phyloP scores from a whole-genome alignment of 2,329 filamentous ascomycete genomes.

The Nothophoma quercina region DNA sequence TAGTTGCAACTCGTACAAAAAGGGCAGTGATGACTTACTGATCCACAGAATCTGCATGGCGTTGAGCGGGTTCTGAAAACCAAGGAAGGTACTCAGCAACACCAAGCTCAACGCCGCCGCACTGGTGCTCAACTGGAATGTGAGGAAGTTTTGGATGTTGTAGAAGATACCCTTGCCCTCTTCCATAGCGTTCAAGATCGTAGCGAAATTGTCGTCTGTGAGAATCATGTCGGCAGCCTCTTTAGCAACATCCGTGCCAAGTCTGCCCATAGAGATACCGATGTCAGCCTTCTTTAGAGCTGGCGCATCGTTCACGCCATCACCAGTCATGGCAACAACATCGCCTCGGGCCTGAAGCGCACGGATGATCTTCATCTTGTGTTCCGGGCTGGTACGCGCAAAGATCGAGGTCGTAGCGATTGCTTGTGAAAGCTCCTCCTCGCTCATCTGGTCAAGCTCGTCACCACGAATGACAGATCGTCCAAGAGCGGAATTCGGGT shows the following conservation, averaged over 20 bases:
- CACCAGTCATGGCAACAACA: slow-evolving; percentile 98
- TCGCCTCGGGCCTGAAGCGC: slow-evolving; percentile 92
- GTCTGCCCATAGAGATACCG: slow-evolving; percentile 93
- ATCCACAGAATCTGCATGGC: slow-evolving; percentile 99
- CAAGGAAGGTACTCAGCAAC: slow-evolving; percentile 88
- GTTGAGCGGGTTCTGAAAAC: slow-evolving; percentile 94
- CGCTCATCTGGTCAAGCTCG: slow-evolving; percentile 91
- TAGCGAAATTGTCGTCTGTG: slow-evolving; percentile 88
- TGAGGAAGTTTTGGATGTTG: slow-evolving; percentile 99
- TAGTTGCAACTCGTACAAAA: neutral
- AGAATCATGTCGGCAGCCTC: slow-evolving; percentile 94
- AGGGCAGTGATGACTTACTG: slow-evolving; percentile 67
- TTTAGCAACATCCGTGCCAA: slow-evolving; percentile 97
- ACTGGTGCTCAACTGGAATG: slow-evolving; percentile 96
- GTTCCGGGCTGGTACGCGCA: slow-evolving; percentile 93
- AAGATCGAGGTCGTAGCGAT: slow-evolving; percentile 93
- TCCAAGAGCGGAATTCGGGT: slow-evolving; percentile 64
- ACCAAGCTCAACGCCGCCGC: slow-evolving; percentile 92
- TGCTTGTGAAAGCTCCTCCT: slow-evolving; percentile 80
- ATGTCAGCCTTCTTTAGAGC: slow-evolving; percentile 97
- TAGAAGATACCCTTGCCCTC: slow-evolving; percentile 99
- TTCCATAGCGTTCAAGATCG: slow-evolving; percentile 93
- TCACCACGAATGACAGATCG: slow-evolving; percentile 83
- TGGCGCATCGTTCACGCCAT: slow-evolving; percentile 97
- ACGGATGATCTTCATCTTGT: slow-evolving; percentile 96